Percentiles rank a stretch among this genome's conserved stretches.
phyloP scores from a whole-genome alignment of 129 eudicot genomes.

The Kitagawia praeruptora region DNA sequence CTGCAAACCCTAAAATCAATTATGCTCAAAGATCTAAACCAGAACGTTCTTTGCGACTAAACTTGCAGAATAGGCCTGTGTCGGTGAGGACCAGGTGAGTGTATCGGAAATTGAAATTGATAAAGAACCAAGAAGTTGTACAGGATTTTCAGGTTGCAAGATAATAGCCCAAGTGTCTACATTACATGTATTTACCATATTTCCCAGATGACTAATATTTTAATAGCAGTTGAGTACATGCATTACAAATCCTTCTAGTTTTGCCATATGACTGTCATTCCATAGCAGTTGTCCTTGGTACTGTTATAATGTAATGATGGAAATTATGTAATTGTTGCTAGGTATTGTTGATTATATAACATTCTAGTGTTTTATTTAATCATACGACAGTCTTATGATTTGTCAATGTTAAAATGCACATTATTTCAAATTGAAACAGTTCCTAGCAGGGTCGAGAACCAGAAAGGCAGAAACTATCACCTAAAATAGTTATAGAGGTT shows the following conservation, averaged over 20 bases:
- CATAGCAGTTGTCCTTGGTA: neutral
- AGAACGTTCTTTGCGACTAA: slow-evolving; percentile 11
- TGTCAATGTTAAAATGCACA: neutral
- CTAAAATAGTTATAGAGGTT: neutral
- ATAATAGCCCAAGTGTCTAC: neutral
- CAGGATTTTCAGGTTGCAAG: slow-evolving; percentile 12
- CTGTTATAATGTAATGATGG: neutral
- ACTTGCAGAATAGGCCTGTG: slow-evolving; percentile 29
- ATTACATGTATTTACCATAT: neutral
- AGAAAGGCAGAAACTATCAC: neutral
- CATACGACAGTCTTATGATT: neutral
- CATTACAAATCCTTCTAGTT: neutral
- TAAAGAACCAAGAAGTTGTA: slow-evolving; percentile 5
- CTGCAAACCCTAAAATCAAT: slow-evolving; percentile 5
- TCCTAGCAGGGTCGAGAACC: neutral
- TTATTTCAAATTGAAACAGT: neutral
- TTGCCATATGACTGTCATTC: neutral
- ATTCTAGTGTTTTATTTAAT: no score
- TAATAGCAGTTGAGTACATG: neutral
- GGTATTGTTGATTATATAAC: neutral
- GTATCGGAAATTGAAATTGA: slow-evolving; percentile 17
- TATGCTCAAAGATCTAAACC: slow-evolving; percentile 13
- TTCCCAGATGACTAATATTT: neutral
- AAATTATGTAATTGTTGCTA: neutral
- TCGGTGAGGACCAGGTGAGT: slow-evolving; percentile 47